Evolutionary conservation across 805 yeast species (phyloP).

Genomic region (Candida dajiaensis): DNA sequence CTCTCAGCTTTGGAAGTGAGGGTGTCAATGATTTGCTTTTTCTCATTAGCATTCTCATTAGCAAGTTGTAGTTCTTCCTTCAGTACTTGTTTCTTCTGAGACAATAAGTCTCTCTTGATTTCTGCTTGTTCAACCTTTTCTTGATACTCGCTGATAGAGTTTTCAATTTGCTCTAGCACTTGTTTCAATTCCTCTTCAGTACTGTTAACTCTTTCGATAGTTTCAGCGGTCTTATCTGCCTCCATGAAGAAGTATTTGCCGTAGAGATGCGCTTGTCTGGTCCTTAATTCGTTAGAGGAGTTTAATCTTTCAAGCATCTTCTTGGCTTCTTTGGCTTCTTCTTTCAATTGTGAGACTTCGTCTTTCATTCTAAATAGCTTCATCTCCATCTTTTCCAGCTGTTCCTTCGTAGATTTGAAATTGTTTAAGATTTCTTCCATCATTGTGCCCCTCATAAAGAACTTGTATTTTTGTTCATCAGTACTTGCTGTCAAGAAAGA

Average conservation of each 20-base stretch:
- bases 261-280: conserved; percentile 33
- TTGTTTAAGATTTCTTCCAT: conserved; percentile 60
- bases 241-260: conserved; percentile 49
- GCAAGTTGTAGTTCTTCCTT: conserved; percentile 17
- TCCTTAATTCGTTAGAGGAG: conserved; percentile 35
- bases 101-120: neutral
- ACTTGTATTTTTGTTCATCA: conserved; percentile 63
- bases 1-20: conserved; percentile 10
- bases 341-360: conserved; percentile 32
- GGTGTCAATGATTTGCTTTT: conserved; percentile 6
- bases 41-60: conserved; percentile 10
- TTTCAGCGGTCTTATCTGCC: conserved; percentile 16
- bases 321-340: conserved; percentile 37
- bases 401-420: conserved; percentile 35
- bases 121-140: conserved; percentile 2
- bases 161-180: conserved; percentile 5
- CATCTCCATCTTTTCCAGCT: conserved; percentile 31
- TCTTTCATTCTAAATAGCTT: conserved; percentile 34
- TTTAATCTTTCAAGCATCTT: conserved; percentile 33
- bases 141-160: conserved; percentile 1
- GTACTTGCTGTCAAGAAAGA: conserved; percentile 77
- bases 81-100: conserved; percentile 5
- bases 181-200: conserved; percentile 10
- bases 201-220: conserved; percentile 9
- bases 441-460: conserved; percentile 77